Base-by-base conservation (phyloP, 139 green algal genomes). In the Haematococcus lacustris region DNA sequence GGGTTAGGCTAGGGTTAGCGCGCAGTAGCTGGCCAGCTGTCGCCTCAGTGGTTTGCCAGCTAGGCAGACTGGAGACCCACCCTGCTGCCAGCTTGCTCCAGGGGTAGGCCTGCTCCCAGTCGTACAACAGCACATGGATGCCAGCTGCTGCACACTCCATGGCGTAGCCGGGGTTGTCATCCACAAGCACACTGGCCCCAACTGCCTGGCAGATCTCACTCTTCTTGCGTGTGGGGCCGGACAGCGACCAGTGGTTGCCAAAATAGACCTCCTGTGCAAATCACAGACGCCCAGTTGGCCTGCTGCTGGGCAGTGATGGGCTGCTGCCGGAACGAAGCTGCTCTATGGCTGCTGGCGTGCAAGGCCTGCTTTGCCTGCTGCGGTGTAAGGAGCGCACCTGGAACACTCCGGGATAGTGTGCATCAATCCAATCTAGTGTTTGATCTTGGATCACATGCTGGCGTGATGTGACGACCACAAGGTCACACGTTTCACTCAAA, bases 101-200 rank as follows among this genome's bases (percentile, higher is more conserved):
- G n/a, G 92, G 91, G 77, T 98, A 98, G 25, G 33, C 60, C 1
- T 75, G 50, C 28, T 91, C 34, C 88, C 88, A 97, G 81, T 97
- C 91, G 73, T 95, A 98, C 47, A 98, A 83, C 66, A 98, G 82
- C 53, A 98, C 93, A n/a, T 92, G 51, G 50, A 98, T 90, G 51
- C 93, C 93, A 21, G 76, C 86, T 34, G 79, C 76, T n/a, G 90
- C 93, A 75, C 93, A 97, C 72, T 98, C 93, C 59, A 88, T 37
- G 0, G 93, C 93, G 80, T 98, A 98, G 33, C 68, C 59, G 0
- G 89, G 88, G 83, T 98, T 98, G 83, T 98, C 93, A 79, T 98
- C 93, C 37, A 98, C 93, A 0, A 98, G 79, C 26, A 97, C 87
- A 32, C 88, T 66, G 0, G 90, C 92, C 28, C 89, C 91, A 3